These are phyloP conservation scores for Chalciporus chontae DNA, from an alignment of 768 basidiomycete species.

Conservation along the genomic window DNA sequence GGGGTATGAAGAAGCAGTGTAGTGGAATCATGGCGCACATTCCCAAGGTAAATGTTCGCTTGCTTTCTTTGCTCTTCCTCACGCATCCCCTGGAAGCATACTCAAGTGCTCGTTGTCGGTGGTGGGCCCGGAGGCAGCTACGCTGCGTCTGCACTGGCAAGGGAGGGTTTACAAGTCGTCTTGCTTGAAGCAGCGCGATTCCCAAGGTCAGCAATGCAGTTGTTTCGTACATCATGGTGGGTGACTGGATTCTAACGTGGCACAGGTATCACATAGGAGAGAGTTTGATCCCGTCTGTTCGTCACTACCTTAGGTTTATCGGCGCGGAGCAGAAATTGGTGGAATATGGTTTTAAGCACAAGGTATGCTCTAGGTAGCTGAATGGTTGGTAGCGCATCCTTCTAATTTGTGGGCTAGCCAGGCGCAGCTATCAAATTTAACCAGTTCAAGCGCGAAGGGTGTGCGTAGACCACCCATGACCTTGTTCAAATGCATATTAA, in stretches of 20 bases:
- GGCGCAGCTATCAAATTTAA: constrained; percentile 61
- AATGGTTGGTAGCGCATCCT: not conserved
- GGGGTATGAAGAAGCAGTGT: not conserved
- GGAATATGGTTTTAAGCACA: constrained; percentile 42
- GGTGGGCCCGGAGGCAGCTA: constrained; percentile 61
- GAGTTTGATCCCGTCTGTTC: constrained; percentile 47
- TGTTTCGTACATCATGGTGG: not conserved
- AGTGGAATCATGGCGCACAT: constrained; percentile 9
- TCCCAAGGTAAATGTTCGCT: constrained; percentile 22
- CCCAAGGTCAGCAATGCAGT: constrained; percentile 39
- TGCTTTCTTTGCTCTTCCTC: not conserved
- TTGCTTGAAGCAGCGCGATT: constrained; percentile 53
- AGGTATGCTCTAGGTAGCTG: constrained; percentile 33
- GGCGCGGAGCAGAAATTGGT: constrained; percentile 43
- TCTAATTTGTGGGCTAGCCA: constrained; percentile 36
- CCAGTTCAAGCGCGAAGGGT: constrained; percentile 52
- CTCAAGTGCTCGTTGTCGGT: constrained; percentile 46
- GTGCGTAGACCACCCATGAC: constrained; percentile 33
- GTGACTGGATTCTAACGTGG: not conserved
- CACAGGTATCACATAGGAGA: constrained; percentile 47
- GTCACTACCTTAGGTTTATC: constrained; percentile 52
- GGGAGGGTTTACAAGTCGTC: constrained; percentile 58
- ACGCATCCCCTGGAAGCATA: constrained; percentile 14
- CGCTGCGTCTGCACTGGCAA: constrained; percentile 49
- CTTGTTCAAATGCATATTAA: not conserved